Evolutionary conservation across 2,329 filamentous ascomycete genomes (phyloP), one percentile per base, ranked within the genome.

Genomic region (Lasiodiplodia theobromae): DNA sequence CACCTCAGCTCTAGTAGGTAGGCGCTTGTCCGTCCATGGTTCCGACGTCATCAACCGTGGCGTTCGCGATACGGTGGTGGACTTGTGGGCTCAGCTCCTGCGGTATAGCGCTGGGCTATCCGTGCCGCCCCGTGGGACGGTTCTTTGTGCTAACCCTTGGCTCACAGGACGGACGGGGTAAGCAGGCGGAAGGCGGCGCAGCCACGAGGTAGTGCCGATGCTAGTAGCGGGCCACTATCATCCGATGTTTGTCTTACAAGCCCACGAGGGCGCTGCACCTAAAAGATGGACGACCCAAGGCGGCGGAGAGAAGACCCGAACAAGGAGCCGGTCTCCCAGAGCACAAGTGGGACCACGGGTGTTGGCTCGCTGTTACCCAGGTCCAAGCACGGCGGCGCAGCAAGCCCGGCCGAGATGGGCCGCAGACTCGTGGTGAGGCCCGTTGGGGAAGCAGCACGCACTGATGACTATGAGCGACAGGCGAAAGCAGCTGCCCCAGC

Each of bases 381-480:
- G 25, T 8, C 25, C 31, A 63, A 49, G 57, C 28, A 60, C 44
- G 57, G 57, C 37, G 38, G 38, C 44, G 44, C 40, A 60, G 57
- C 34, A 38, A 60, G 37, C 10, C 57, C 28, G 40, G 28, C 58
- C 14, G 18, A 49, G 23, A 37, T 51, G 8, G 23, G 8, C 12
- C 21, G 38, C 38, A 31, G 38, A n/a, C 47, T 25, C 37, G 38
- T 16, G 25, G 53, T 49, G 57, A 62, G 38, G 18, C 31, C 57
- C 14, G 23, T 34, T 37, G 31, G 47, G 58, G 58, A 44, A 49
- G 21, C 40, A 49, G 18, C 56, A 21, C 57, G 57, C 57, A 63
- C 58, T 63, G 58, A 40, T 40, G 38, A 63, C 37, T 63, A 25
- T 37, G 25, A 49, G 31, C 58, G 58, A 63, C 58, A 60, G 25